phyloP scores from a whole-genome alignment of 1,284 basidiomycete genomes.

The Volvariella volvacea region DNA sequence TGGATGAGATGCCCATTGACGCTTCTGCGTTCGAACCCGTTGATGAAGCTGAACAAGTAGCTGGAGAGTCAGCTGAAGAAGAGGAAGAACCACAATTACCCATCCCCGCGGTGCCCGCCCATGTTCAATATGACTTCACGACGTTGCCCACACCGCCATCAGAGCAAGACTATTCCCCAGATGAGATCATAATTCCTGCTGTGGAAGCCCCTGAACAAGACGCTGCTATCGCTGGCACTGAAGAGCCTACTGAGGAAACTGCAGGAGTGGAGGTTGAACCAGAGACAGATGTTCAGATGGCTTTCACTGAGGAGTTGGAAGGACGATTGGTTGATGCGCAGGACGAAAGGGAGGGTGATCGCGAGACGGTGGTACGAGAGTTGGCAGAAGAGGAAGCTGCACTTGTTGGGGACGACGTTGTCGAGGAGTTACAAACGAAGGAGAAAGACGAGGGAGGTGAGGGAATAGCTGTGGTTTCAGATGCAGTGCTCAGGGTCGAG shows the following conservation, averaged over 20 bases:
- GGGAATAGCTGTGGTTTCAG: too few relatives aligned
- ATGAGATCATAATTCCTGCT: neutral
- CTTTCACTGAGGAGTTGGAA: slow-evolving; percentile 1
- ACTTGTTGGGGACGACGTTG: slow-evolving; percentile 4
- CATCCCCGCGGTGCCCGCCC: too few relatives aligned
- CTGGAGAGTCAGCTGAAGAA: too few relatives aligned
- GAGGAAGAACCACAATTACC: too few relatives aligned
- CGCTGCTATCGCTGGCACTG: neutral
- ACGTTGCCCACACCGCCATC: slow-evolving; percentile 5
- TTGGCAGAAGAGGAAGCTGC: slow-evolving; percentile 1
- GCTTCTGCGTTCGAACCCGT: too few relatives aligned
- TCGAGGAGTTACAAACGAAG: neutral
- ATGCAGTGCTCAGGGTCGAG: too few relatives aligned
- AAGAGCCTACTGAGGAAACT: neutral
- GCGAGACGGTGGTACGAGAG: slow-evolving; percentile 3
- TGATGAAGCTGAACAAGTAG: too few relatives aligned
- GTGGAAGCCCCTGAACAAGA: neutral
- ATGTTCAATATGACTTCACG: neutral
- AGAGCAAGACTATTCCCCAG: neutral
- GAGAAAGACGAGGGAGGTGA: neutral
- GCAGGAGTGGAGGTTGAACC: neutral
- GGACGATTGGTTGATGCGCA: slow-evolving; percentile 7
- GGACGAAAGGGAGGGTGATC: slow-evolving; percentile 8
- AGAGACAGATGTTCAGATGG: neutral
- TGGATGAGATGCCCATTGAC: too few relatives aligned